Evolutionary conservation across 106 monocot genomes (phyloP).

Genomic region (Phalaenopsis equestris): DNA sequence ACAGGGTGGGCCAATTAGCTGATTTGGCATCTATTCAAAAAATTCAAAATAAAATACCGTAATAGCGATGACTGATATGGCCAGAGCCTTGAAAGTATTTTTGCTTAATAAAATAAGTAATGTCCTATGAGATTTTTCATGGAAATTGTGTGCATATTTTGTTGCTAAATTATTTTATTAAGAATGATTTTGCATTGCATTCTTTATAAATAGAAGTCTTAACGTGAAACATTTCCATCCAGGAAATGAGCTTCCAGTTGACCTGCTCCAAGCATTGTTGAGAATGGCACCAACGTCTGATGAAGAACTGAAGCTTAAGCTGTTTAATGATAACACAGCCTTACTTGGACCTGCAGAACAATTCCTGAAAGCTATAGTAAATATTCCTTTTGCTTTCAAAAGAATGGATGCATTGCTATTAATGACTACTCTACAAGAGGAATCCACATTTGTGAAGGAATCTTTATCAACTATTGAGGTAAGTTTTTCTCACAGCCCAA

Average conservation of each 20-base stretch:
- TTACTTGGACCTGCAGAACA: slow-evolving; percentile 51
- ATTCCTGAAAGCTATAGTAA: slow-evolving; percentile 46
- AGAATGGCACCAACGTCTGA: slow-evolving; percentile 55
- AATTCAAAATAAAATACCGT: neutral
- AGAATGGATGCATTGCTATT: slow-evolving; percentile 50
- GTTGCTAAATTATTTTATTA: neutral
- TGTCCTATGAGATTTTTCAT: neutral
- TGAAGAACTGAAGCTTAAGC: slow-evolving; percentile 56
- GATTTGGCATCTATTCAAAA: neutral
- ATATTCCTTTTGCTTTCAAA: slow-evolving; percentile 59
- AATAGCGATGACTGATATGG: neutral
- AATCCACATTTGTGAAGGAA: slow-evolving; percentile 24
- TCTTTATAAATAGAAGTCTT: neutral
- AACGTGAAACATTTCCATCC: neutral
- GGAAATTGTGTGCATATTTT: neutral
- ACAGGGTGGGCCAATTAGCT: neutral
- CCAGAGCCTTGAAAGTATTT: neutral
- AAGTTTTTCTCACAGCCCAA: slow-evolving; percentile 8
- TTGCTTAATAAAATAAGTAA: neutral
- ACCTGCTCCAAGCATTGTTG: slow-evolving; percentile 43
- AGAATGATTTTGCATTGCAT: neutral
- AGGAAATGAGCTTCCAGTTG: slow-evolving; percentile 56
- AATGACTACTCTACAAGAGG: slow-evolving; percentile 50
- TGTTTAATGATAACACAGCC: slow-evolving; percentile 29
- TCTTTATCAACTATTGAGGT: slow-evolving; percentile 51